phyloP scores from a whole-genome alignment of 345 rosid species.

The Camelina hispida region DNA sequence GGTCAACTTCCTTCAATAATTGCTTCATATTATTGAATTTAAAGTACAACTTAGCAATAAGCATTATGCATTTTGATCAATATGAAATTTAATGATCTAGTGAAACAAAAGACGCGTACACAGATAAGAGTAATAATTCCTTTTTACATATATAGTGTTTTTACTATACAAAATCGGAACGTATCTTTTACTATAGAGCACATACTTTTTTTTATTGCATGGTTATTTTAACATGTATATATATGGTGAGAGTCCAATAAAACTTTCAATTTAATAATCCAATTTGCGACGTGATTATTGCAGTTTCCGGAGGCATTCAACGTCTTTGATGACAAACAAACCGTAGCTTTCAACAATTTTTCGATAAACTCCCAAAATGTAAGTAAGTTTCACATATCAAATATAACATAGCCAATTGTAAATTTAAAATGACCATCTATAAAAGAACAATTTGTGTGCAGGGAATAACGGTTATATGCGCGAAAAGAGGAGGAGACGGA shows the following conservation, averaged over 20 bases:
- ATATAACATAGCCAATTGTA: not conserved
- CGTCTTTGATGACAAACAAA: conserved; percentile 61
- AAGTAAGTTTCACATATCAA: conserved; percentile 49
- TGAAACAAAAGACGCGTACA: not conserved
- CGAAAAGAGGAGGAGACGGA: conserved; percentile 80
- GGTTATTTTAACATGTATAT: too few species aligned
- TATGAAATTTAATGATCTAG: not conserved
- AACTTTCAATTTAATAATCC: not conserved
- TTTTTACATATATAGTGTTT: too few species aligned
- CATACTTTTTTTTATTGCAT: too few species aligned
- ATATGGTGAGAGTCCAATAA: too few species aligned
- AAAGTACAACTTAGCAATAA: not conserved
- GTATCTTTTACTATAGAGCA: too few species aligned
- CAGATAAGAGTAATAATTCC: too few species aligned
- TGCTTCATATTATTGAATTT: not conserved
- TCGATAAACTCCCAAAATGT: conserved; percentile 69
- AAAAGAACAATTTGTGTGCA: conserved; percentile 29
- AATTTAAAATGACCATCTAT: not conserved
- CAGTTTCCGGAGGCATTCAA: conserved; percentile 84
- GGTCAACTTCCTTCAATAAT: conserved; percentile 43
- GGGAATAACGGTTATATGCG: conserved; percentile 81
- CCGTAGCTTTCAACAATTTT: conserved; percentile 50
- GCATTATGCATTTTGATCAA: not conserved
- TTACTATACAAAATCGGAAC: too few species aligned
- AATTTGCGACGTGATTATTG: conserved; percentile 11